Evolutionary conservation across 2,329 filamentous ascomycete species (phyloP).

Genomic region (Stenocarpella maydis): DNA sequence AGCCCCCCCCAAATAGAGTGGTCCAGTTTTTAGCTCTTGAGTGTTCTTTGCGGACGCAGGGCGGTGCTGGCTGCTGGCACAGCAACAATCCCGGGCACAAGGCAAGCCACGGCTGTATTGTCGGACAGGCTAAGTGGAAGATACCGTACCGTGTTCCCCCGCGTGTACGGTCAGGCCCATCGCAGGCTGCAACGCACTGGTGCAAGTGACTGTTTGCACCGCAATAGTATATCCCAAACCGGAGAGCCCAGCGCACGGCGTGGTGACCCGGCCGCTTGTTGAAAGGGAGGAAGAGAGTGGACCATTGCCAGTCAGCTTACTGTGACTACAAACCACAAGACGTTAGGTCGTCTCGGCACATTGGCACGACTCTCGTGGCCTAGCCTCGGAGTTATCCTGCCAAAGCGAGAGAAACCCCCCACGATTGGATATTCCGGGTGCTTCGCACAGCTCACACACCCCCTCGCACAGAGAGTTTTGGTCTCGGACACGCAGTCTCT

Average conservation of each 20-base stretch:
- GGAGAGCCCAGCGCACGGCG: neutral
- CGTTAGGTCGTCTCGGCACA: conserved; percentile 13
- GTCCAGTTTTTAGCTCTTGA: conserved; percentile 10
- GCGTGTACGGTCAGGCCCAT: no score
- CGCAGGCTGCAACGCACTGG: conserved; percentile 11
- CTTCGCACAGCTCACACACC: no score
- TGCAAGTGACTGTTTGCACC: conserved; percentile 2
- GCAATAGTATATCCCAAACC: neutral
- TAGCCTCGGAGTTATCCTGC: conserved; percentile 11
- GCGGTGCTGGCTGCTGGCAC: neutral
- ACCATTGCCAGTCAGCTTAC: conserved; percentile 9
- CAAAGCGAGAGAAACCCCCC: neutral
- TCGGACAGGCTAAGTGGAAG: neutral
- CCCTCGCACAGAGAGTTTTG: neutral
- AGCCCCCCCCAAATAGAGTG: conserved; percentile 22
- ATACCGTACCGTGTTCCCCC: no score
- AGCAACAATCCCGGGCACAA: neutral
- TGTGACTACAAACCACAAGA: conserved; percentile 3
- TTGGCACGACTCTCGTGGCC: conserved; percentile 1
- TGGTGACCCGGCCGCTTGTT: conserved; percentile 8
- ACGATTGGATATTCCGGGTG: neutral
- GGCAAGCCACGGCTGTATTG: neutral
- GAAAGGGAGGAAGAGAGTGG: neutral
- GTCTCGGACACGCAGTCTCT: conserved; percentile 26
- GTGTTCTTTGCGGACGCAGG: neutral